Conservation (phyloP, 306 rosid genomes). For the Coriaria nepalensis region DNA sequence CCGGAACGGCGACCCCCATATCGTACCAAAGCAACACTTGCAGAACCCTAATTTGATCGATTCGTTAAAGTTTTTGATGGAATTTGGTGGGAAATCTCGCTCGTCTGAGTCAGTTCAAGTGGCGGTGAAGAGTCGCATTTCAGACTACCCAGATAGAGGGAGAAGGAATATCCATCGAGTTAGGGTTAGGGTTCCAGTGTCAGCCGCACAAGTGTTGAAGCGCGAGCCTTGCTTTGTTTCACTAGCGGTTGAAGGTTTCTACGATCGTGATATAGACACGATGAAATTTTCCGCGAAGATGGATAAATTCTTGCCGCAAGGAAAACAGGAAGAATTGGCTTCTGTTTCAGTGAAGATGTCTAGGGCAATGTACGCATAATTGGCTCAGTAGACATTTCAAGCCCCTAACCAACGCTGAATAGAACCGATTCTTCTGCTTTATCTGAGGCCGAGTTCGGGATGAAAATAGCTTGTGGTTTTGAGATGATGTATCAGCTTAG, state of each 20-base stretch:
- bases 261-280: slow-evolving; percentile 70
- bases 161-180: slow-evolving; percentile 38
- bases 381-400: slow-evolving; percentile 68
- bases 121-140: slow-evolving; percentile 33
- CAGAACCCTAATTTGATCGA: slow-evolving; percentile 35
- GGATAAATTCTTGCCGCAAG: slow-evolving; percentile 58
- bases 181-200: slow-evolving; percentile 69
- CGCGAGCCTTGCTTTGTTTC: slow-evolving; percentile 65
- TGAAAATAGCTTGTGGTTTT: slow-evolving; percentile 86
- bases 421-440: slow-evolving; percentile 20
- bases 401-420: slow-evolving; percentile 72
- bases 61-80: slow-evolving; percentile 38
- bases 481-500: slow-evolving; percentile 91
- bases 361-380: slow-evolving; percentile 88
- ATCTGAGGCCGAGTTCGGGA: slow-evolving; percentile 67
- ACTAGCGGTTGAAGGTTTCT: slow-evolving; percentile 74
- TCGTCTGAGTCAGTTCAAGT: slow-evolving; percentile 55
- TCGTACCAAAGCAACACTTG: slow-evolving; percentile 35
- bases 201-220: slow-evolving; percentile 53
- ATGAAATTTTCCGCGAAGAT: slow-evolving; percentile 70
- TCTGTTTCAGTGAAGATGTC: slow-evolving; percentile 62
- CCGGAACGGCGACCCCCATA: slow-evolving; percentile 44
- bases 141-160: slow-evolving; percentile 60
- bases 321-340: slow-evolving; percentile 49
- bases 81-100: slow-evolving; percentile 21